Base-by-base conservation (phyloP, 208 protist genomes). In the Naegleria fowleri region DNA sequence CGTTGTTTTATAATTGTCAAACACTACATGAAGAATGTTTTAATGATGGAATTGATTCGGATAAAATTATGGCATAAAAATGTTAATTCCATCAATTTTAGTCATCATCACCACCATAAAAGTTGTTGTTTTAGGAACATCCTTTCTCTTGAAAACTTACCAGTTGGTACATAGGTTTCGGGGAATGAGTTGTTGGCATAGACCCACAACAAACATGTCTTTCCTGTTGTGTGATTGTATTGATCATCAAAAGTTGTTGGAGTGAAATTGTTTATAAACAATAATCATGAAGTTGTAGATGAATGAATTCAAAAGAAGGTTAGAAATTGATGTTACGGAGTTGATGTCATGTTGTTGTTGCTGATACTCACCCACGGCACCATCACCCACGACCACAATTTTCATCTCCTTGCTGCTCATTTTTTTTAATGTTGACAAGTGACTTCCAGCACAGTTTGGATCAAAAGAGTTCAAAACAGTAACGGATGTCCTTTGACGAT, bases 1-100 rank as follows among this genome's bases (percentile, higher is more conserved):
- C 19, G 95, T 97, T 19, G 95, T 94, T 40, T 90, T 92, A 92
- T 97, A 98, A 91, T 97, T 98, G 83, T 98, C 96, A 39, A 98
- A 96, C 0, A 98, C 94, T 58, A 67, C 43, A 48, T 9, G 43
- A 48, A 48, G 43, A 48, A 48, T 48, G 43, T 48, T 48, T 48
- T 48, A 9, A n/a, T 7, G 7, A 9, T 48, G 43, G 43, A 48
- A 9, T 48, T 48, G 43, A 48, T 48, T 48, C 43, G 43, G 43
- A 48, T 48, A 1, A 48, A 48, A 48, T 1, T 48, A 48, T 48
- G 43, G 7, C 7, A 48, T 7, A 48, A 48, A 48, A 48, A 48
- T 48, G 43, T 9, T 1, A 7, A 48, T 9, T 9, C 7, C 7
- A 48, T 48, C 43, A 48, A 48, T 9, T 48, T 48, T n/a, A 1